Evolutionary conservation across 192 early-diverging fungal species (phyloP).

Genomic region (Backusella parvicylindrica): DNA sequence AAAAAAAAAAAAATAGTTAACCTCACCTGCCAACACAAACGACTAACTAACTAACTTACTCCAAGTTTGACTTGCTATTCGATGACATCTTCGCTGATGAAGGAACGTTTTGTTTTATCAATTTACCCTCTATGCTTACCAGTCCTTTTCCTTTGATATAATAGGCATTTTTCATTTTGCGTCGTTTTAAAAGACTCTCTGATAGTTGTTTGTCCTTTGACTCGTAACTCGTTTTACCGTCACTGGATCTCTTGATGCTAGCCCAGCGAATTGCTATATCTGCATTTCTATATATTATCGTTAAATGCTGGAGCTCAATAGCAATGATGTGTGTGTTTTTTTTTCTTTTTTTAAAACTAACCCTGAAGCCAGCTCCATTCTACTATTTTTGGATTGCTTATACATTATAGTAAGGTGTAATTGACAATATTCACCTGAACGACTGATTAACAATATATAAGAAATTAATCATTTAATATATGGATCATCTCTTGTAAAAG

Average conservation of each 20-base stretch:
- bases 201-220: not conserved
- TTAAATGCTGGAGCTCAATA: too few species aligned
- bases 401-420: conserved; percentile 7
- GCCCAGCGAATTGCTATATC: conserved; percentile 26
- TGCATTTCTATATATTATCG: not conserved
- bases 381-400: conserved; percentile 13
- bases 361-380: conserved; percentile 31
- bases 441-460: not conserved
- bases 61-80: not conserved
- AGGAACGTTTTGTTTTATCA: not conserved
- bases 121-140: not conserved
- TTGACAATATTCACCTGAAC: conserved; percentile 23
- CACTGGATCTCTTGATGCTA: not conserved
- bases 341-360: not conserved
- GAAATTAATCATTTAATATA: not conserved
- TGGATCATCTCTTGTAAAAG: not conserved
- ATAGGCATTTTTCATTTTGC: not conserved
- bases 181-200: not conserved
- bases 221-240: not conserved
- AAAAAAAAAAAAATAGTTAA: not conserved
- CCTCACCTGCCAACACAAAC: not conserved
- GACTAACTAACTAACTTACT: conserved; percentile 4
- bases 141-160: conserved; percentile 10
- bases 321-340: too few species aligned
- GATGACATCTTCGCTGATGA: not conserved